A percentile compares a stretch with the other conserved stretches of the same genome.
phyloP scores from a whole-genome alignment of 345 rosid genomes.

The Brassica juncea region DNA sequence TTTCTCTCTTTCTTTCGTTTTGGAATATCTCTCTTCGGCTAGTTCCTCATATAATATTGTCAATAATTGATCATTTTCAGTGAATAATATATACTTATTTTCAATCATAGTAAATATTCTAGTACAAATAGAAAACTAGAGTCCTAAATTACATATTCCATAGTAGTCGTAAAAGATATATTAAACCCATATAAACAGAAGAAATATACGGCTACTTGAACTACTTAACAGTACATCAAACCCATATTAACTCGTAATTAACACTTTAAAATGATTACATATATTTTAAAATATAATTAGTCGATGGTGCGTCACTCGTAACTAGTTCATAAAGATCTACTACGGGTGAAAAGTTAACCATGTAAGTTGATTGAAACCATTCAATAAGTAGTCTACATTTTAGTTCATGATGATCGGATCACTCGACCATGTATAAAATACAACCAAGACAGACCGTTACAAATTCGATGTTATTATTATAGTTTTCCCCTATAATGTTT shows the following conservation, averaged over 20 bases:
- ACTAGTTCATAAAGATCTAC: background rate
- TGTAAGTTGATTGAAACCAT: background rate
- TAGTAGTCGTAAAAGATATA: background rate
- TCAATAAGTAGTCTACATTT: background rate
- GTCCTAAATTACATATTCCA: background rate
- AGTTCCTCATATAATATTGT: background rate
- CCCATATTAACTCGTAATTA: background rate
- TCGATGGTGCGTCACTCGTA: background rate
- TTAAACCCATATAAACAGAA: background rate
- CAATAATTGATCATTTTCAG: background rate
- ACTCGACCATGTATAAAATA: background rate
- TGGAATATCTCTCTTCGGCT: conserved; percentile 1
- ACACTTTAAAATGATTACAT: background rate
- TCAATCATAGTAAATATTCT: background rate
- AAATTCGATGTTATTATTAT: conserved; percentile 3
- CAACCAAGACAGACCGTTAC: conserved; percentile 10
- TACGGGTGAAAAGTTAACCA: background rate
- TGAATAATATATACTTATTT: background rate
- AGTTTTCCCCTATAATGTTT: background rate
- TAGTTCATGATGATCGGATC: background rate
- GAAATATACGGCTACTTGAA: background rate
- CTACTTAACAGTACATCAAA: background rate
- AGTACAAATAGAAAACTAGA: background rate
- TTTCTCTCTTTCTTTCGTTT: conserved; percentile 15
- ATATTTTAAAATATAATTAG: background rate